Evolutionary conservation across 495 filamentous ascomycete species (phyloP).

Genomic region (Penicillium nucicola): DNA sequence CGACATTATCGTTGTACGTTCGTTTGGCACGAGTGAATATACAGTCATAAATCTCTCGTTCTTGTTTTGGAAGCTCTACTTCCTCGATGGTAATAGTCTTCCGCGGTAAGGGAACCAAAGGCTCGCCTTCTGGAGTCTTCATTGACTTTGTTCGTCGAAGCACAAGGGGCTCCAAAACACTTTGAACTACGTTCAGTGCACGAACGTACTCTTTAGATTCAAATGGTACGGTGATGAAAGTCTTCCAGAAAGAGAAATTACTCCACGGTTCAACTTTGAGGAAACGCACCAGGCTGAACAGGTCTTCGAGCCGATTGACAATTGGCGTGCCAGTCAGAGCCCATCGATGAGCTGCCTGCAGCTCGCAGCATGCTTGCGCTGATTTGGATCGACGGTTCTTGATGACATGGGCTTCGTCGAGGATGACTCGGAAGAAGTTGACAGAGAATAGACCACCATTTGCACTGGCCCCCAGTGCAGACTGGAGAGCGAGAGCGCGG

Average conservation of each 20-base stretch:
- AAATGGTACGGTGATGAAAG: constrained; percentile 96
- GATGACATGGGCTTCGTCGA: constrained; percentile 93
- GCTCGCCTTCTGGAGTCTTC: constrained; percentile 88
- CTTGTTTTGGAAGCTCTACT: constrained; percentile 75
- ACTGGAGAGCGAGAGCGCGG: constrained; percentile 57
- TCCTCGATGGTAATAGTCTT: constrained; percentile 79
- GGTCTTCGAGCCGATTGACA: constrained; percentile 91
- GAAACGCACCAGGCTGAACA: constrained; percentile 94
- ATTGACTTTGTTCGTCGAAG: constrained; percentile 94
- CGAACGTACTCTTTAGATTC: constrained; percentile 91
- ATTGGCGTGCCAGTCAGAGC: constrained; percentile 94
- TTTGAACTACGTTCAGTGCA: constrained; percentile 95
- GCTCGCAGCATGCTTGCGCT: constrained; percentile 86
- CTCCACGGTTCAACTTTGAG: constrained; percentile 93
- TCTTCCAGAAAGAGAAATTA: constrained; percentile 98
- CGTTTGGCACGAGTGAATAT: constrained; percentile 80
- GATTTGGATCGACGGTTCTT: constrained; percentile 91
- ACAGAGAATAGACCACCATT: constrained; percentile 82
- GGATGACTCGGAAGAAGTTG: constrained; percentile 88
- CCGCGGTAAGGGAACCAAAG: constrained; percentile 80
- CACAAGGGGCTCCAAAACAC: constrained; percentile 92
- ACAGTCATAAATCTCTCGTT: constrained; percentile 88
- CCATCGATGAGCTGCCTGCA: constrained; percentile 85
- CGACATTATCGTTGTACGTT: constrained; percentile 79
- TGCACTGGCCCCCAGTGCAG: constrained; percentile 51